Base-by-base conservation (phyloP, 352 stramenopile genomes). In the Phytophthora niederhauseri region DNA sequence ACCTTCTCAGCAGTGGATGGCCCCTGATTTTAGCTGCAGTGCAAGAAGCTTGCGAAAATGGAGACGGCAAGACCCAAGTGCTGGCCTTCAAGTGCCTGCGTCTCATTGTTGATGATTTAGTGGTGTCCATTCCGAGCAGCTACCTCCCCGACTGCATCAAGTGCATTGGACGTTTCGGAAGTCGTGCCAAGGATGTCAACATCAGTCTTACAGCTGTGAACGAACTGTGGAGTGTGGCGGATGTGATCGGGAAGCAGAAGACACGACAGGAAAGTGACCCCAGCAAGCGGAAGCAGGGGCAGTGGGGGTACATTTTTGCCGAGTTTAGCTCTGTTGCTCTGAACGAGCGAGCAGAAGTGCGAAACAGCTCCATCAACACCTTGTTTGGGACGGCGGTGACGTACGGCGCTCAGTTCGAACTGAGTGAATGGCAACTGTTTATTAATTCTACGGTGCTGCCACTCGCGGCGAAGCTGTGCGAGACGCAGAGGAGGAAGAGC, bases 321-420 rank as follows among this genome's bases (percentile, higher is more conserved):
- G 87, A 98, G 56, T 86, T 98, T 11, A 82, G 82, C n/a, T 78
- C 83, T 14, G 85, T 99, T 3, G 89, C 96, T 8, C 73, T 98
- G 22, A 97, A 99, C 62, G 82, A 87, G 28, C 87, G 97, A 48
- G 88, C 93, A 0, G 97, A 99, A 76, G 94, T 99, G 61, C 81
- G 97, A 57, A 99, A 99, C 76, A 99, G 96, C 69, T 91, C 97
- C 17, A 95, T 99, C 36, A 99, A 99, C 66, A 99, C 97, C 14
- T 80, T 99, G 1, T 99, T 99, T 73, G 97, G 95, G n/a, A 98
- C 94, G 2, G 94, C 98, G 48, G 95, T 98, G 64, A 98, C 97
- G 6, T 96, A 98, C 60, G 97, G 97, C 17, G 75, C 87, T 34
- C 85, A 94, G 45, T 98, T 99, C 57, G 87, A 91, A 2, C 64